These are phyloP conservation scores for Edaphochlamys debaryana DNA, from an alignment of 139 green algal genomes.

Conservation along the genomic window DNA sequence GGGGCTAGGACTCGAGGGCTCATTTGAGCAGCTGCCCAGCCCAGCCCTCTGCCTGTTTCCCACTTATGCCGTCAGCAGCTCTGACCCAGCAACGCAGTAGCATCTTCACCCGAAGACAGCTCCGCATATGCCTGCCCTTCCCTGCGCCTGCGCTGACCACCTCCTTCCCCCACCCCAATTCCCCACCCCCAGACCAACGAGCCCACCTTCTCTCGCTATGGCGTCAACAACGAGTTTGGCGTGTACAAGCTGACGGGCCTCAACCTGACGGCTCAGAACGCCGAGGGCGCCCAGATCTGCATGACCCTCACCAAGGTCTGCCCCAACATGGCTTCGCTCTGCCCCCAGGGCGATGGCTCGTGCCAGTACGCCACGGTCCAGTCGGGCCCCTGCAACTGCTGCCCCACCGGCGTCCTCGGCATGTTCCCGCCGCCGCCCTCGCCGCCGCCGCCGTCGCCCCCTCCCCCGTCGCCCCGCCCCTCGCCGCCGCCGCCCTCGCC, in stretches of 20 bases:
- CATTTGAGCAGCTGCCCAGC: no score
- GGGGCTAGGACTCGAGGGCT: no score
- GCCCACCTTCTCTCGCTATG: slow-evolving; percentile 10
- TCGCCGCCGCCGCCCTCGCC: background rate
- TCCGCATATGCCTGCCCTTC: no score
- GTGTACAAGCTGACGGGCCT: slow-evolving; percentile 30
- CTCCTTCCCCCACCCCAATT: no score
- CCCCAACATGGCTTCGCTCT: slow-evolving; percentile 9
- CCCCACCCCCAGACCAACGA: background rate
- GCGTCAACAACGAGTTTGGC: background rate
- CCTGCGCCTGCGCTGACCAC: no score
- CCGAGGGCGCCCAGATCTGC: slow-evolving; percentile 36
- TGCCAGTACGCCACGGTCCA: slow-evolving; percentile 42
- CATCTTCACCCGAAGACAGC: no score
- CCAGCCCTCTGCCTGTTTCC: no score
- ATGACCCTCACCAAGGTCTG: slow-evolving; percentile 15
- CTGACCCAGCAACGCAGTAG: no score
- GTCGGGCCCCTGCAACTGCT: slow-evolving; percentile 45
- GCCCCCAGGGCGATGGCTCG: slow-evolving; percentile 9
- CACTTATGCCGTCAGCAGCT: no score
- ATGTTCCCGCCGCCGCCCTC: slow-evolving; percentile 33
- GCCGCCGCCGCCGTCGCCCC: background rate
- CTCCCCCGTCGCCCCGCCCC: background rate
- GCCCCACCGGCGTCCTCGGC: slow-evolving; percentile 26
- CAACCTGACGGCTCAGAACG: slow-evolving; percentile 39